Evolutionary conservation across 345 rosid genomes (phyloP).

Genomic region (Brassica incana): DNA sequence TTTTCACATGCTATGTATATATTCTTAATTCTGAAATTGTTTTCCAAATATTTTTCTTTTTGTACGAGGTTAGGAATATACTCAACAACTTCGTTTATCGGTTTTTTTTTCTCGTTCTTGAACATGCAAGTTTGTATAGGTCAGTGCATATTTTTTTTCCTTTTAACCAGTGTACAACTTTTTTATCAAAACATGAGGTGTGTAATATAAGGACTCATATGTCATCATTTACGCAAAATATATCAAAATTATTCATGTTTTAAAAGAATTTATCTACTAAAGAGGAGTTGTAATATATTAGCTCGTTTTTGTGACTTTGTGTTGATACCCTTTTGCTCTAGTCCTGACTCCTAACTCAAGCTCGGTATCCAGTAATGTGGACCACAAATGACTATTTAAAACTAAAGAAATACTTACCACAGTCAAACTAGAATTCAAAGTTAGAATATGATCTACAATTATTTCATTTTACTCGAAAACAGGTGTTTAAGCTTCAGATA

Average conservation of each 20-base stretch:
- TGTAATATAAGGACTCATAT: not conserved
- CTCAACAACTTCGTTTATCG: conserved; percentile 10
- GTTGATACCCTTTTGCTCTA: not conserved
- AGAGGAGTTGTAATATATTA: not conserved
- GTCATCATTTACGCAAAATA: not conserved
- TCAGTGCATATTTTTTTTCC: no score
- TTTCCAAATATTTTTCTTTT: not conserved
- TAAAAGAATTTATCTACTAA: not conserved
- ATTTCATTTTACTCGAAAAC: not conserved
- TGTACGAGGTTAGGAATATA: conserved; percentile 32
- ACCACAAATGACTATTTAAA: not conserved
- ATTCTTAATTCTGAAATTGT: not conserved
- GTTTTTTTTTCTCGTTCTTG: not conserved
- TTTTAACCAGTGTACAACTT: not conserved
- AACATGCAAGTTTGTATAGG: not conserved
- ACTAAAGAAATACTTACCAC: not conserved
- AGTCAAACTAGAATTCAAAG: not conserved
- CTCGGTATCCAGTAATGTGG: not conserved
- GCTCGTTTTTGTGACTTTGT: not conserved
- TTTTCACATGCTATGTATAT: conserved; percentile 21
- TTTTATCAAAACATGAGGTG: not conserved
- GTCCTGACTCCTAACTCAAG: not conserved
- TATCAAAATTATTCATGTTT: not conserved
- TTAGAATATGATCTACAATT: no score
- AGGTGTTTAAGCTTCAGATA: not conserved